Conservation (phyloP, 129 eudicot species). For the Silybum marianum region DNA sequence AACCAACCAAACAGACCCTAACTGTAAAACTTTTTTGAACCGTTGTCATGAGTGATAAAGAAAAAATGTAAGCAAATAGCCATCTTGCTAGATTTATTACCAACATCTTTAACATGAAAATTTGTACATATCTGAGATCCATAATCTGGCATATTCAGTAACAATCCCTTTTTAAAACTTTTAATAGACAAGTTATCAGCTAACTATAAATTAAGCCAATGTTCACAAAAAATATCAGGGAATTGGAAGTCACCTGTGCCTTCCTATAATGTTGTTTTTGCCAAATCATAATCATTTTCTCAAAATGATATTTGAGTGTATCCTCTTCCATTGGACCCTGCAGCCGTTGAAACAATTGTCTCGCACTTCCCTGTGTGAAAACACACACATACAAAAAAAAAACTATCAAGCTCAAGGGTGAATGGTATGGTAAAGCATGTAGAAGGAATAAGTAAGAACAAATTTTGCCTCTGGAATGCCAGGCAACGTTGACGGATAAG, state of each 20-base stretch:
- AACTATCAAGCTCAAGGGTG: slow-evolving; percentile 12
- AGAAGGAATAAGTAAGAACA: slow-evolving; percentile 10
- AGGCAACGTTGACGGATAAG: slow-evolving; percentile 88
- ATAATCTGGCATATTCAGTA: not conserved
- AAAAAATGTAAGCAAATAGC: not conserved
- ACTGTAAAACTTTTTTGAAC: not conserved
- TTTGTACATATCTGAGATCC: not conserved
- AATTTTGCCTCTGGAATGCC: slow-evolving; percentile 86
- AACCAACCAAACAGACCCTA: too few relatives aligned
- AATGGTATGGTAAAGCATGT: not conserved
- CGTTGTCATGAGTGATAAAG: too few relatives aligned
- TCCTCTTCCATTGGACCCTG: slow-evolving; percentile 96
- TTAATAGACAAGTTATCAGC: not conserved
- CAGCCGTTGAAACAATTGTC: slow-evolving; percentile 84
- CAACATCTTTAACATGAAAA: too few relatives aligned
- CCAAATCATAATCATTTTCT: slow-evolving; percentile 61
- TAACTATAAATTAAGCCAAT: not conserved
- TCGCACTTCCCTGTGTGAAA: slow-evolving; percentile 83
- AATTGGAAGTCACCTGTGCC: slow-evolving; percentile 50
- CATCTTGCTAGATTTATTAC: not conserved
- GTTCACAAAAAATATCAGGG: not conserved
- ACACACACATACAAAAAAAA: slow-evolving; percentile 22
- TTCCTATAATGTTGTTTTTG: slow-evolving; percentile 57
- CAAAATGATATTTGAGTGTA: slow-evolving; percentile 79
- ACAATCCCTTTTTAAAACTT: not conserved